phyloP scores from a whole-genome alignment of 345 rosid species.

The Luvunga scandens region DNA sequence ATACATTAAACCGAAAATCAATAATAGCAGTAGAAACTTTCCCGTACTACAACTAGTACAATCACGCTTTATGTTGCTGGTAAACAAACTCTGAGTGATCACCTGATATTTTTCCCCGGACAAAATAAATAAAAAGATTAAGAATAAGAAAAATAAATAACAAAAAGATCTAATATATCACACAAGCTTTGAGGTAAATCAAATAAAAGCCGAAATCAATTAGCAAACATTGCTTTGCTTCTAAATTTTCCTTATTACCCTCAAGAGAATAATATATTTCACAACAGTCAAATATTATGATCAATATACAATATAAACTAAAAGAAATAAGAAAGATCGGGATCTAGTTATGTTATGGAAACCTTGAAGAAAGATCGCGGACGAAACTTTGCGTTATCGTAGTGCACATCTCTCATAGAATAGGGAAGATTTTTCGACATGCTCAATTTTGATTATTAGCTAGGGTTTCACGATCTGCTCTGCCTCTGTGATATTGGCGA shows the following conservation, averaged over 20 bases:
- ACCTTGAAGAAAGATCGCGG: conserved; percentile 78
- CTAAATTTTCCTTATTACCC: background rate
- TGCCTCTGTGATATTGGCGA: background rate
- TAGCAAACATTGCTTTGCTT: background rate
- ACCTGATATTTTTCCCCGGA: conserved; percentile 40
- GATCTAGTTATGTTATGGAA: background rate
- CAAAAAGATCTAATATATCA: background rate
- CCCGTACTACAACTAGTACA: conserved; percentile 77
- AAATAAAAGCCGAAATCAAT: background rate
- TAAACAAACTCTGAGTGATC: conserved; percentile 60
- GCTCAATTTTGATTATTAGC: conserved; percentile 12
- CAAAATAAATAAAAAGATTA: no score
- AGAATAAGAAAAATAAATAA: no score
- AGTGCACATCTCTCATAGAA: conserved; percentile 77
- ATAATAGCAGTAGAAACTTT: conserved; percentile 59
- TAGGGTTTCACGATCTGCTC: conserved; percentile 11
- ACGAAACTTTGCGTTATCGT: conserved; percentile 95
- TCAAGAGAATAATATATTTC: no score
- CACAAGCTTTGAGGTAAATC: background rate
- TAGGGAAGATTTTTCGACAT: conserved; percentile 80
- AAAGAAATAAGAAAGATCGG: background rate
- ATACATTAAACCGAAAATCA: conserved; percentile 74
- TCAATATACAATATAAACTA: background rate
- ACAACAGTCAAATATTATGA: background rate
- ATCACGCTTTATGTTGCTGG: conserved; percentile 49